Base-by-base conservation (phyloP, 371 early-diverging fungal species). In the Mortierella sp. region DNA sequence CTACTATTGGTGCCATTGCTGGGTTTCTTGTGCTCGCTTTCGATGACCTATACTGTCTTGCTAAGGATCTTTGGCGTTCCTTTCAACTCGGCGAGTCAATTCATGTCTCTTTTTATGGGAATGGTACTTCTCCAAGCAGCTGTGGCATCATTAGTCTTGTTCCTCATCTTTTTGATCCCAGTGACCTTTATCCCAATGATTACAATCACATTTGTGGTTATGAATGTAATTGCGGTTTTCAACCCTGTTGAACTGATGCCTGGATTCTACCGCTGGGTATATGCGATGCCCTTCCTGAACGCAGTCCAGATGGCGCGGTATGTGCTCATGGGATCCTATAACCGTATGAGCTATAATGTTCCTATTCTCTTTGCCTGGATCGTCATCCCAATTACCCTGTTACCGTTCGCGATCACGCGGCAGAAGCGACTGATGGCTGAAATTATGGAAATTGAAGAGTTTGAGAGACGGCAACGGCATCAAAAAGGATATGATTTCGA, bases 261-360 rank as follows among this genome's bases (percentile, higher is more conserved):
- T 0, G 13, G 12, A 23, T 73, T 73, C 40, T 79, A 79, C 43
- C 45, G 60, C 23, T 79, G 79, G 79, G 79, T 64, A 8, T 73
- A 79, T n/a, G 74, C 79, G 28, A 79, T 79, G 79, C 79, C 79
- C 0, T 79, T 79, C 74, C 34, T 79, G 64, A 79, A 79, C 23
- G 79, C 79, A 5, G 79, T 79, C 4, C 74, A 79, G 34, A 70
- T 79, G 3, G 62, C 79, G 9, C 42, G 79, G n/a, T 73, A 58
- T 40, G 74, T 79, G 23, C 64, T 79, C 28, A 69, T 79, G 79
- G 79, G 79, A 10, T 79, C 79, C 12, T 73, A 66, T 19, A 73
- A 74, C 23, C 74, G 74, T 4, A 32, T 79, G 23, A 34, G 13
- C 28, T 73, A 63, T 45, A 79, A 79, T 26, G 23, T 79, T 0